Evolutionary conservation across 331 rosid genomes (phyloP).

Genomic region (Saraca asoca): DNA sequence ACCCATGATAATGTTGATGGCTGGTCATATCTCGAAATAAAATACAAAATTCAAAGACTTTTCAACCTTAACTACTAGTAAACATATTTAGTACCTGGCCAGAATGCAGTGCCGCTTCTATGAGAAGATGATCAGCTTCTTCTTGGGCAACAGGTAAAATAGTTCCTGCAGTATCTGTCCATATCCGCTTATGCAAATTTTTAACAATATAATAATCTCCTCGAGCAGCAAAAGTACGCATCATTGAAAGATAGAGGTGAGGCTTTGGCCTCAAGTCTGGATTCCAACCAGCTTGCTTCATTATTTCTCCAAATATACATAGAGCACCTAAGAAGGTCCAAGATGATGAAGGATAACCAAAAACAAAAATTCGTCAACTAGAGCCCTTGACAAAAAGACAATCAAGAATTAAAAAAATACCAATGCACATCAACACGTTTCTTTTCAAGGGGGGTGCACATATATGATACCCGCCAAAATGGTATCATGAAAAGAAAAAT

Average conservation of each 20-base stretch:
- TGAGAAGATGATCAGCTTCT: slow-evolving; percentile 90
- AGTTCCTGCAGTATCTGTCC: slow-evolving; percentile 73
- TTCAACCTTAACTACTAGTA: background rate
- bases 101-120: slow-evolving; percentile 78
- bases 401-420: slow-evolving; percentile 1
- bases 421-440: background rate
- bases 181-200: slow-evolving; percentile 63
- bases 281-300: slow-evolving; percentile 63
- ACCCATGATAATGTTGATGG: slow-evolving; percentile 15
- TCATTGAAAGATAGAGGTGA: slow-evolving; percentile 86
- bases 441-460: background rate
- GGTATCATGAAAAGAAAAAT: slow-evolving; percentile 1
- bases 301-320: slow-evolving; percentile 78
- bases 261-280: slow-evolving; percentile 76
- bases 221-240: slow-evolving; percentile 64
- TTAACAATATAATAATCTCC: slow-evolving; percentile 71
- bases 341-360: slow-evolving; percentile 11
- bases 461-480: slow-evolving; percentile 10
- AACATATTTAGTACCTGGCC: slow-evolving; percentile 55
- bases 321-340: slow-evolving; percentile 57
- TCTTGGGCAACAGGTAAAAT: slow-evolving; percentile 56
- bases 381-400: slow-evolving; percentile 20
- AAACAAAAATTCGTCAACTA: slow-evolving; percentile 8
- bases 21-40: background rate
- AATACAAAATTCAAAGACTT: background rate